These are phyloP conservation scores for Penicillium pancosmium DNA, from an alignment of 495 filamentous ascomycete species.

Conservation along the genomic window DNA sequence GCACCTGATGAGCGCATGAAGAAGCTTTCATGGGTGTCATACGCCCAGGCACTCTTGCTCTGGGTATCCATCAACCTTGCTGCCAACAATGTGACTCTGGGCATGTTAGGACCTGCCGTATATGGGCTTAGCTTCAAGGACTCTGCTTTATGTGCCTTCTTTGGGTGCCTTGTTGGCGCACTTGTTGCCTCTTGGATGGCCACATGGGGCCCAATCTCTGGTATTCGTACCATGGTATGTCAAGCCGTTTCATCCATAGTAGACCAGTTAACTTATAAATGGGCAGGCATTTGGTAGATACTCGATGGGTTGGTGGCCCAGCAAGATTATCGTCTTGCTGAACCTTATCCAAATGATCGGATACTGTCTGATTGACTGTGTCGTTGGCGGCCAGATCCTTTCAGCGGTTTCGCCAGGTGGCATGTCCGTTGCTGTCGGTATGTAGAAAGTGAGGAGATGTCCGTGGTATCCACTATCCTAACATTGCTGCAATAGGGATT, in stretches of 20 bases:
- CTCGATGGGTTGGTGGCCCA: conserved; percentile 81
- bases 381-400: conserved; percentile 75
- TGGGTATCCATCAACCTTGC: conserved; percentile 80
- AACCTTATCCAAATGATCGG: conserved; percentile 74
- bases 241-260: not conserved
- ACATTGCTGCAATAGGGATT: conserved; percentile 52
- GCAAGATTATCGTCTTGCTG: conserved; percentile 70
- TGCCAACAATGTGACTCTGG: conserved; percentile 75
- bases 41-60: conserved; percentile 65
- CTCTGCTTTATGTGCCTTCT: conserved; percentile 64
- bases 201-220: conserved; percentile 71
- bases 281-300: conserved; percentile 66
- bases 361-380: conserved; percentile 69
- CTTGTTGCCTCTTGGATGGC: conserved; percentile 67
- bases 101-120: conserved; percentile 71
- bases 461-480: not conserved
- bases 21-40: conserved; percentile 55
- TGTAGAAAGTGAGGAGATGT: conserved; percentile 11
- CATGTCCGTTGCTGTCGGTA: conserved; percentile 67
- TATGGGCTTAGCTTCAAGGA: conserved; percentile 71
- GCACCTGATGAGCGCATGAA: conserved; percentile 60
- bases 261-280: conserved; percentile 13
- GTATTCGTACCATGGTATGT: conserved; percentile 68
- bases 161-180: conserved; percentile 63
- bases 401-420: conserved; percentile 65